Percentiles rank a stretch among this genome's conserved stretches.
phyloP scores from a whole-genome alignment of 2,329 filamentous ascomycete species.

The Aureobasidium sp. region DNA sequence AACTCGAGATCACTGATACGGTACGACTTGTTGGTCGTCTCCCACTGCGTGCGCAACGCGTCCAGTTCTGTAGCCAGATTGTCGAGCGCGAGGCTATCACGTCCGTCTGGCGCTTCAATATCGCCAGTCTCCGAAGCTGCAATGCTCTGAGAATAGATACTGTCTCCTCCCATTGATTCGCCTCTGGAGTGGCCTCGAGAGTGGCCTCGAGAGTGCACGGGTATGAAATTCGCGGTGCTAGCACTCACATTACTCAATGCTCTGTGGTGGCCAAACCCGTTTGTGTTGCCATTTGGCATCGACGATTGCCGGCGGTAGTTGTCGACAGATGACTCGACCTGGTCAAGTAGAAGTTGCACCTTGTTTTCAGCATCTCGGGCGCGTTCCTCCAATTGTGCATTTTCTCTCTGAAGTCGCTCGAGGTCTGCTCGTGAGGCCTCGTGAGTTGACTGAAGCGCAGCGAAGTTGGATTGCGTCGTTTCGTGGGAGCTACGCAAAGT shows the following conservation, averaged over 20 bases:
- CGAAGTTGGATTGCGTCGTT: slow-evolving; percentile 42
- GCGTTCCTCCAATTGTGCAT: slow-evolving; percentile 70
- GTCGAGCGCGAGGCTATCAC: slow-evolving; percentile 69
- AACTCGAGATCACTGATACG: slow-evolving; percentile 60
- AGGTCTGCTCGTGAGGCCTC: slow-evolving; percentile 56
- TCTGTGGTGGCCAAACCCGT: slow-evolving; percentile 44
- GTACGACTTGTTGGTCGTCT: slow-evolving; percentile 92
- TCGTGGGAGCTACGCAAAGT: slow-evolving; percentile 48
- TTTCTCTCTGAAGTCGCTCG: slow-evolving; percentile 76
- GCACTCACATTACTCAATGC: slow-evolving; percentile 26
- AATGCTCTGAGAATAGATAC: slow-evolving; percentile 44
- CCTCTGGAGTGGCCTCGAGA: slow-evolving; percentile 43
- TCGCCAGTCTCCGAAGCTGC: slow-evolving; percentile 22
- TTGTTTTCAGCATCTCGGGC: slow-evolving; percentile 88
- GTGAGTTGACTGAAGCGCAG: slow-evolving; percentile 36
- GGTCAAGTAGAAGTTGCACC: slow-evolving; percentile 85
- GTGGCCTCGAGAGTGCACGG: slow-evolving; percentile 32
- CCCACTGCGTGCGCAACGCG: slow-evolving; percentile 84
- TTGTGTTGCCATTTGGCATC: slow-evolving; percentile 24
- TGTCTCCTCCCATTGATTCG: slow-evolving; percentile 57
- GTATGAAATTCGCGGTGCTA: slow-evolving; percentile 29
- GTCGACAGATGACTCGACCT: slow-evolving; percentile 88
- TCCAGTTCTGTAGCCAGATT: slow-evolving; percentile 84
- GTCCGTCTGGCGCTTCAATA: slow-evolving; percentile 27
- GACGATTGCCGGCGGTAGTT: slow-evolving; percentile 78